Percentiles rank a stretch among this genome's conserved stretches.
Conservation (phyloP, 345 rosid genomes). For the Triadica sebifera region DNA sequence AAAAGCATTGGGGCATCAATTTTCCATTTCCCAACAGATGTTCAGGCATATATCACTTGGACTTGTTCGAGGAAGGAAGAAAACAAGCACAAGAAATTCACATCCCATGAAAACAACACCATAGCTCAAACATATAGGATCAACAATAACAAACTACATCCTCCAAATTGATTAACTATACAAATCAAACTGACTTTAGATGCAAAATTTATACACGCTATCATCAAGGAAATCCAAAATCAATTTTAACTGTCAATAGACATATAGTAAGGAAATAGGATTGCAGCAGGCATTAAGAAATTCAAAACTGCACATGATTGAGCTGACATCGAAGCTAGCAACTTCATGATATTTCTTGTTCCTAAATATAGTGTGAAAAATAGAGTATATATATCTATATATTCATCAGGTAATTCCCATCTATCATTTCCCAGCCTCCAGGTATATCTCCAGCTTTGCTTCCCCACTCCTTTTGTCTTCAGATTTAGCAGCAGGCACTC, state of each 20-base stretch:
- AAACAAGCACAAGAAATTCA: not conserved
- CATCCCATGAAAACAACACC: not conserved
- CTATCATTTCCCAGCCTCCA: slow-evolving; percentile 14
- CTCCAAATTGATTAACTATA: not conserved
- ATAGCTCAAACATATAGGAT: no score
- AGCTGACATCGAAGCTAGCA: not conserved
- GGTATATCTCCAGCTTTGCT: slow-evolving; percentile 9
- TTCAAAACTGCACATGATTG: slow-evolving; percentile 7
- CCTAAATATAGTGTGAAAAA: slow-evolving; percentile 3
- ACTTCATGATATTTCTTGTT: slow-evolving; percentile 6
- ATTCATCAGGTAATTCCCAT: slow-evolving; percentile 9
- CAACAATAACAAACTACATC: not conserved
- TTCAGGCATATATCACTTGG: not conserved
- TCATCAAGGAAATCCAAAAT: not conserved
- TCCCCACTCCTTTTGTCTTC: not conserved
- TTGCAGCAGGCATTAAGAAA: not conserved
- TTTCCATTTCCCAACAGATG: not conserved
- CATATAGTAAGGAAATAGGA: not conserved
- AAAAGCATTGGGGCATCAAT: not conserved
- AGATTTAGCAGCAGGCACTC: slow-evolving; percentile 8
- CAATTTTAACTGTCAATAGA: slow-evolving; percentile 1
- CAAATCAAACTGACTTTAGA: not conserved
- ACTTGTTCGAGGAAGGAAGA: no score
- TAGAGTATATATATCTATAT: not conserved
- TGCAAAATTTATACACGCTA: not conserved